Percentiles rank a stretch among this genome's conserved stretches.
Conservation (phyloP, 805 yeast genomes). For the Tetrapisispora pingtungensis region DNA sequence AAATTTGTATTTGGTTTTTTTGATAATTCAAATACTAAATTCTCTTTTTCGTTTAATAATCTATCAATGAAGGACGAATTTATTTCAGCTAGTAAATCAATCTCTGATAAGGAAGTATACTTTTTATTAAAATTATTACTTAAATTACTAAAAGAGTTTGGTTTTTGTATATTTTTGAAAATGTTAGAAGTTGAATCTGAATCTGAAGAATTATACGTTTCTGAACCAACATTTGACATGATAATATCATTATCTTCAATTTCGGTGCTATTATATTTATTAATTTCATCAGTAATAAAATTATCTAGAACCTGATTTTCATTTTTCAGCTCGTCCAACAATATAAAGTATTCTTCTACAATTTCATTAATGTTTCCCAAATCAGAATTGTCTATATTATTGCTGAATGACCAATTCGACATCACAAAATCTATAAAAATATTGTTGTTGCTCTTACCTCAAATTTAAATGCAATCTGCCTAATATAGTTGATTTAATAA, state of each 20-base stretch:
- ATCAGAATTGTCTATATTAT: not conserved
- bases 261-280: not conserved
- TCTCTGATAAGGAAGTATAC: not conserved
- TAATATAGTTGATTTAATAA: no score
- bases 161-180: not conserved
- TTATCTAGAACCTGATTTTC: slow-evolving; percentile 11
- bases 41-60: not conserved
- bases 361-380: slow-evolving; percentile 27
- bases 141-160: not conserved
- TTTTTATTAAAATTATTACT: not conserved
- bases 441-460: not conserved
- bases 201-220: not conserved
- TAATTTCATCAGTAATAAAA: slow-evolving; percentile 3
- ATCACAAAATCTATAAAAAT: slow-evolving; percentile 6
- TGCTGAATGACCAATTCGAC: slow-evolving; percentile 41
- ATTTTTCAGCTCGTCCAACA: slow-evolving; percentile 20
- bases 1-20: slow-evolving; percentile 4
- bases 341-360: slow-evolving; percentile 33
- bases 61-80: not conserved
- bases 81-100: not conserved
- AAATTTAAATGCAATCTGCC: not conserved
- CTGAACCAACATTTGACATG: not conserved
- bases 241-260: not conserved
- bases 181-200: not conserved
- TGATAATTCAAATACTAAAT: not conserved